Evolutionary conservation across 306 rosid species (phyloP), one percentile per base, ranked within the genome.

Genomic region (Quercus ilex): DNA sequence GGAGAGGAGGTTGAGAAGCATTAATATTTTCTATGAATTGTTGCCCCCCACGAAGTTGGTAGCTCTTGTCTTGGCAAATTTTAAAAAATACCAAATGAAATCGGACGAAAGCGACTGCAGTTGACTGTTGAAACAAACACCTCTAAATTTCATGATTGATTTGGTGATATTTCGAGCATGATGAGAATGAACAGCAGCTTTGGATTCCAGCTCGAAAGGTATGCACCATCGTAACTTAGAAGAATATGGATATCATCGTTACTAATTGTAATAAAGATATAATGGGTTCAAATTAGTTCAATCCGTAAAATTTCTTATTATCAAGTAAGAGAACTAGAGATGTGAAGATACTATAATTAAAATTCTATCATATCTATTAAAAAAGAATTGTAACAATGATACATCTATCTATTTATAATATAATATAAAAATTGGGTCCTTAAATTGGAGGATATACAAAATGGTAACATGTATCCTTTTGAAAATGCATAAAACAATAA

Each of bases 11-110:
- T 56, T 69, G 83, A 79, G 84, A 73, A 74, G 85, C 83, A 83
- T 83, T 83, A 7, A 38, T 38, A 38, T 1, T 19, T 78, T 85
- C 63, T 74, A 80, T 68, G 77, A 51, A 62, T 74, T 72, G 85
- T 79, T 88, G 92, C 86, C 56, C 74, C 83, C 90, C 97, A 89
- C 96, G 87, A 88, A 85, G 89, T 92, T 80, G 88, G 82, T 85
- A 78, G 83, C 74, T 35, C 75, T 86, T 46, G 62, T 68, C 74
- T 74, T 12, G 26, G 31, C 33, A 83, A 81, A 74, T 73, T 84
- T 81, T 70, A 55, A 74, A 57, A 57, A 57, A 58, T 8, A 31
- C 19, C n/a, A 19, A 82, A 82, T 52, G 46, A 75, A 77, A 70
- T 77, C 56, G 60, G 23, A 79, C 23, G 96, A 89, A 87, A 85